A percentile compares a stretch with the other conserved stretches of the same genome.
Conservation (phyloP, 108 stramenopile species). For the Nitzschia inconspicua region DNA sequence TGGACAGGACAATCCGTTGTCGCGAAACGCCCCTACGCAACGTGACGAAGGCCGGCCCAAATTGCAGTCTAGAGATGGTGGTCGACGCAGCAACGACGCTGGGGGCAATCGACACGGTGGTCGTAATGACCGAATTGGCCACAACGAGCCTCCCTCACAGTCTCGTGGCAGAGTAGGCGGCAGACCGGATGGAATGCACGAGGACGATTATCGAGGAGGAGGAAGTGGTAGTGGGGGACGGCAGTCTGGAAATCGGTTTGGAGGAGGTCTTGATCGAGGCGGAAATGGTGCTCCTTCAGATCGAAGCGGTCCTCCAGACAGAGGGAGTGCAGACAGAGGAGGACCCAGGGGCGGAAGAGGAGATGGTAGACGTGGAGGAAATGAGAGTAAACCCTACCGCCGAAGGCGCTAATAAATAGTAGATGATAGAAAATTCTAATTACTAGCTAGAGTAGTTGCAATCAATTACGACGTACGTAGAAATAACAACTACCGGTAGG, state of each 20-base stretch:
- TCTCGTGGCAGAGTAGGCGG: slow-evolving; percentile 4
- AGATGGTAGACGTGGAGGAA: slow-evolving; percentile 1
- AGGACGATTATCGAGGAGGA: slow-evolving; percentile 10
- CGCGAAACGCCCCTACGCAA: neutral
- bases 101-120: neutral
- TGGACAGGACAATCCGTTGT: too few relatives aligned
- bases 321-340: slow-evolving; percentile 4
- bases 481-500: too few relatives aligned
- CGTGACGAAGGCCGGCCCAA: neutral
- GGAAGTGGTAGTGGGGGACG: neutral
- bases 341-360: neutral
- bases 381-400: too few relatives aligned
- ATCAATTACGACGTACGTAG: too few relatives aligned
- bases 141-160: neutral
- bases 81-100: neutral
- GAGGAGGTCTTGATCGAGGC: slow-evolving; percentile 5
- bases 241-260: neutral
- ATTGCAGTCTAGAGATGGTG: neutral
- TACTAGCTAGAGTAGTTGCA: too few relatives aligned
- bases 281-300: slow-evolving; percentile 1
- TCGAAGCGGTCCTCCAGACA: neutral
- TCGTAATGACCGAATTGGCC: neutral
- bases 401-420: too few relatives aligned
- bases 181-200: neutral
- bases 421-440: too few relatives aligned